A percentile compares a stretch with the other conserved stretches of the same genome.
These are phyloP conservation scores for Puccinia novopanici DNA, from an alignment of 1,284 basidiomycete genomes.

Conservation along the genomic window DNA sequence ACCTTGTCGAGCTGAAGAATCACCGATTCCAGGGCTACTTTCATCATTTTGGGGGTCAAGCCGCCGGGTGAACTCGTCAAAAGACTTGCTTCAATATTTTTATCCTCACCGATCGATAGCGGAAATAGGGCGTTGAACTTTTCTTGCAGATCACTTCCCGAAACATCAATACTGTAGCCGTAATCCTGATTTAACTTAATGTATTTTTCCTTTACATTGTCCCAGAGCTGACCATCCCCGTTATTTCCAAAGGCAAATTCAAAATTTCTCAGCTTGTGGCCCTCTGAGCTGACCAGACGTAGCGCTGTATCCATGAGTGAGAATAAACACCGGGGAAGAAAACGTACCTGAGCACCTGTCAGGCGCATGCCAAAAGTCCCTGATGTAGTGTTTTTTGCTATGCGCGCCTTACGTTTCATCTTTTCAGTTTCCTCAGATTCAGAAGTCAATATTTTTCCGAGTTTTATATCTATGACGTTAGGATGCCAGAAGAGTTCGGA, in stretches of 20 bases:
- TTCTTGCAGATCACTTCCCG: neutral
- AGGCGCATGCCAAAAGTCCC: neutral
- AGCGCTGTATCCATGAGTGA: neutral
- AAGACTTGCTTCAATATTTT: neutral
- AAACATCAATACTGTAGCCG: neutral
- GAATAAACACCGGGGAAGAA: neutral
- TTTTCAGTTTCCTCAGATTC: neutral
- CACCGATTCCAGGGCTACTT: neutral
- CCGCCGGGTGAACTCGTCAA: neutral
- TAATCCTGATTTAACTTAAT: neutral
- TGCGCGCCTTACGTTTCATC: neutral
- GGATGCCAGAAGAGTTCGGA: neutral
- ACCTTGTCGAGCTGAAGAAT: neutral
- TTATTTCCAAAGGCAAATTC: neutral
- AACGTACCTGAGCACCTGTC: neutral
- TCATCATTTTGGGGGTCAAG: slow-evolving; percentile 2
- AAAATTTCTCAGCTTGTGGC: neutral
- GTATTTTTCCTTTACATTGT: neutral
- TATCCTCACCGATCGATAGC: neutral
- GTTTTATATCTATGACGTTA: neutral
- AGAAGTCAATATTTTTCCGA: neutral
- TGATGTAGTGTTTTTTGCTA: neutral
- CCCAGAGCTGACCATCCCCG: neutral
- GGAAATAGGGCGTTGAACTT: slow-evolving; percentile 4
- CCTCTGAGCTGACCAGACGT: neutral